Base-by-base conservation (phyloP, 345 rosid genomes). In the Sisymbrium irio region DNA sequence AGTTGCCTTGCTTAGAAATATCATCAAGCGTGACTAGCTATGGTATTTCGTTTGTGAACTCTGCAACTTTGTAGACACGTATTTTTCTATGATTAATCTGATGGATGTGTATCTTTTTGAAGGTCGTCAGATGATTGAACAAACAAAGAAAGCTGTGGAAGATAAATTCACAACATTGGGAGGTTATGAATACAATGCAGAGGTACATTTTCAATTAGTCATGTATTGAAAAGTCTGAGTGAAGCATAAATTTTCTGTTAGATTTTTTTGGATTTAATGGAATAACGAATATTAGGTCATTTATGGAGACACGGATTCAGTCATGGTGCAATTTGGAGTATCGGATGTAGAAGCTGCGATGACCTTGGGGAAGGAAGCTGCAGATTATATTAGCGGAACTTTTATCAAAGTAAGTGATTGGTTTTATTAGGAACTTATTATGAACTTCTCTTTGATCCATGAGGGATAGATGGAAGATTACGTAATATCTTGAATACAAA, bases 51-150 rank as follows among this genome's bases (percentile, higher is more conserved):
- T 77, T 35, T 66, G 28, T 59, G 69, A 46, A 49, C 70, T 47
- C 51, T n/a, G 15, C 32, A 57, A 55, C 13, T 28, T 51, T 54
- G 36, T 62, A 39, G 35, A n/a, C 44, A 25, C 17, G 12, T 55
- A 67, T 32, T 35, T 37, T 60, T 40, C 58, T 41, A 18, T 75
- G 53, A 62, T 71, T 67, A 28, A 37, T 65, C 82, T 71, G 71
- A 82, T 53, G 62, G 36, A 56, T 46, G 57, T 55, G 64, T 80
- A 67, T 47, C 71, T 36, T 76, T 77, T 45, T 79, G 55, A 84
- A 95, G 99, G 99, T 75, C 92, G 98, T 54, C 87, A 90, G 77
- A 95, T 95, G 99, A 95, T 95, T 81, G 99, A 95, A 78, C 97
- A 95, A 75, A 92, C 98, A 22, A 92, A 88, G 78, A 89, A 83